Conservation (phyloP, 139 green algal genomes). For the Micromonas pusilla region DNA sequence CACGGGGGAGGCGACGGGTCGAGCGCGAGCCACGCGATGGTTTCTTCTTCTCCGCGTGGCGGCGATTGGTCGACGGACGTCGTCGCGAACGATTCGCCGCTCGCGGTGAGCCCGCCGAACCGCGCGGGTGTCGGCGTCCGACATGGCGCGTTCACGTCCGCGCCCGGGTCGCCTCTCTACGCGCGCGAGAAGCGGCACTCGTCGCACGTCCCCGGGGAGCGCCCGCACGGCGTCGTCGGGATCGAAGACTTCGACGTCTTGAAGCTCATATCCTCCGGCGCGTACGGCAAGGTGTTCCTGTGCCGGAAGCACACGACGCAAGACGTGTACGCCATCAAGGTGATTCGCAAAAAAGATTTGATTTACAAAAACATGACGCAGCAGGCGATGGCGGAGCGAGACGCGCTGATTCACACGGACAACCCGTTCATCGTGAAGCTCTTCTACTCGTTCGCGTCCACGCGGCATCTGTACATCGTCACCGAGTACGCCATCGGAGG, state of each 20-base stretch:
- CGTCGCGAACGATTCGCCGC: too few species aligned
- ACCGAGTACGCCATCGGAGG: conserved; percentile 94
- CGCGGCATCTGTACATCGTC: conserved; percentile 92
- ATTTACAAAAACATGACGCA: conserved; percentile 93
- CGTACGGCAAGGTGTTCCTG: conserved; percentile 90
- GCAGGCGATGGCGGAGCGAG: conserved; percentile 80
- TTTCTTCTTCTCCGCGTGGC: too few species aligned
- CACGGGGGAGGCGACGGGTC: too few species aligned
- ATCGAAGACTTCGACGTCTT: conserved; percentile 90
- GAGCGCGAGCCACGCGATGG: too few species aligned
- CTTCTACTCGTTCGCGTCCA: conserved; percentile 84
- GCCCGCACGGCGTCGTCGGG: neutral
- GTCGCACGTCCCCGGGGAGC: neutral
- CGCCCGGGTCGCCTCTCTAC: too few species aligned
- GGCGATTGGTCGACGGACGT: too few species aligned
- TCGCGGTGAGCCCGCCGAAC: too few species aligned
- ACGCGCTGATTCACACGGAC: conserved; percentile 68
- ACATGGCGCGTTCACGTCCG: too few species aligned
- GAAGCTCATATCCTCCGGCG: conserved; percentile 86
- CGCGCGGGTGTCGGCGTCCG: too few species aligned
- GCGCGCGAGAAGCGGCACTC: neutral
- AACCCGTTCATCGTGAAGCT: conserved; percentile 67
- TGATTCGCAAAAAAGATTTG: conserved; percentile 87
- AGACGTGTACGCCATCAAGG: conserved; percentile 75
- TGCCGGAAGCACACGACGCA: conserved; percentile 72